phyloP scores from a whole-genome alignment of 345 rosid genomes.

The Isatis tinctoria region DNA sequence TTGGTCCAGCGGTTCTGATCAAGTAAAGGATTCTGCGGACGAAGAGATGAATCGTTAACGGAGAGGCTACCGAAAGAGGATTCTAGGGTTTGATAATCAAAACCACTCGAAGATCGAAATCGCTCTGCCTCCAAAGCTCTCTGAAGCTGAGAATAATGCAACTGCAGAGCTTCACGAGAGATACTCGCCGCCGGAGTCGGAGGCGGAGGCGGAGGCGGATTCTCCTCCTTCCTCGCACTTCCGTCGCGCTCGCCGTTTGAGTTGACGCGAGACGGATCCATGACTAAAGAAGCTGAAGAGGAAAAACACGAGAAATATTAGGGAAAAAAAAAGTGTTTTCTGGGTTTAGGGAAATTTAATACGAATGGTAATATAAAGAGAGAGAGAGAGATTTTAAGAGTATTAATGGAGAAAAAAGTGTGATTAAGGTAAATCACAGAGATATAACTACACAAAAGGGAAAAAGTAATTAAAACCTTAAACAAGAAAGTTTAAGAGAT shows the following conservation, averaged over 20 bases:
- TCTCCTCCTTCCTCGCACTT: not conserved
- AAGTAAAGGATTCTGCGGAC: not conserved
- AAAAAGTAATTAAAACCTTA: not conserved
- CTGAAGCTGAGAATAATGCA: too few species aligned
- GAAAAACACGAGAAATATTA: not conserved
- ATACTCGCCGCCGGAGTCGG: too few species aligned
- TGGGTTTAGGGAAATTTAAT: not conserved
- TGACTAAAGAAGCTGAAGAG: slow-evolving; percentile 14
- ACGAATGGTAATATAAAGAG: not conserved
- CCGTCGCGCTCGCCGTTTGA: slow-evolving; percentile 7
- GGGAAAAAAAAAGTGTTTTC: not conserved
- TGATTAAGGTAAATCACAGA: slow-evolving; percentile 9
- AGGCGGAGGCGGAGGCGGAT: not conserved
- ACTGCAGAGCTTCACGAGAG: too few species aligned
- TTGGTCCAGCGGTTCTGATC: not conserved
- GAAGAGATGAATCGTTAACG: not conserved
- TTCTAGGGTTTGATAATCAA: slow-evolving; percentile 8
- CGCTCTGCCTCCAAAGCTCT: not conserved
- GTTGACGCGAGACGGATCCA: not conserved
- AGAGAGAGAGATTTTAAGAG: not conserved
- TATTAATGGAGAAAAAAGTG: not conserved
- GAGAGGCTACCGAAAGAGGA: slow-evolving; percentile 15
- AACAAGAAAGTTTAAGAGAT: not conserved
- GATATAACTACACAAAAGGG: not conserved
- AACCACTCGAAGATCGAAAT: not conserved